Evolutionary conservation across 257 asterid species (phyloP), one percentile per base, ranked within the genome.

Genomic region (Capsicum rhomboideum): DNA sequence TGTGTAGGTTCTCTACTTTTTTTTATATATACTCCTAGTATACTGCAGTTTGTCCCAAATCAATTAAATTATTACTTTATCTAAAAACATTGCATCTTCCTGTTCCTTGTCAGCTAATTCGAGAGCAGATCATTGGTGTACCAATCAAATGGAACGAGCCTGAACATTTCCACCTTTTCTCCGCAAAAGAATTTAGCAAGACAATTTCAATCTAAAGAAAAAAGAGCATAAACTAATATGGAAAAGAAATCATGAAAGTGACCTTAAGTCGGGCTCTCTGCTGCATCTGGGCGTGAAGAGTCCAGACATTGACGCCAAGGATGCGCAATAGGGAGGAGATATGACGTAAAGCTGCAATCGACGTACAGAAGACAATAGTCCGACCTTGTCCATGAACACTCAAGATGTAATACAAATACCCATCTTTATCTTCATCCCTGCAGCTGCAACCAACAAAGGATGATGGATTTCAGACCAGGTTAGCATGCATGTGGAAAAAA

Each of bases 251-350:
- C 80, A 75, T 75, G 55, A 75, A 75, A 75, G 9, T 49, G 82
- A 94, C 98, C 99, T 96, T 96, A 49, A 96, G 86, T 31, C 99
- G 98, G 84, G 99, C 98, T 83, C 98, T 90, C 86, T 95, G 98
- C 90, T 96, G 99, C 99, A 96, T 96, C 89, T 96, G 97, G 58
- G 98, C 93, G 83, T 96, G 99, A 80, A 94, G 97, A 49, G 97
- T 96, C 93, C 92, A 93, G 66, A 91, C 90, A 79, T 91, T 89
- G 77, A 96, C 52, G 86, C 84, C 87, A 61, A 96, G 97, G 86
- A 92, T 85, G 64, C 96, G 93, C 88, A 96, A 82, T 84, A 92
- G 83, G 78, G 99, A 91, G 82, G 98, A 93, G 84, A 95, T 88
- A 83, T 91, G 98, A 46, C 97, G 98, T 87, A 95, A 87, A 85